These are phyloP conservation scores for Lachnellula occidentalis DNA, from an alignment of 2,329 filamentous ascomycete species.

Conservation along the genomic window DNA sequence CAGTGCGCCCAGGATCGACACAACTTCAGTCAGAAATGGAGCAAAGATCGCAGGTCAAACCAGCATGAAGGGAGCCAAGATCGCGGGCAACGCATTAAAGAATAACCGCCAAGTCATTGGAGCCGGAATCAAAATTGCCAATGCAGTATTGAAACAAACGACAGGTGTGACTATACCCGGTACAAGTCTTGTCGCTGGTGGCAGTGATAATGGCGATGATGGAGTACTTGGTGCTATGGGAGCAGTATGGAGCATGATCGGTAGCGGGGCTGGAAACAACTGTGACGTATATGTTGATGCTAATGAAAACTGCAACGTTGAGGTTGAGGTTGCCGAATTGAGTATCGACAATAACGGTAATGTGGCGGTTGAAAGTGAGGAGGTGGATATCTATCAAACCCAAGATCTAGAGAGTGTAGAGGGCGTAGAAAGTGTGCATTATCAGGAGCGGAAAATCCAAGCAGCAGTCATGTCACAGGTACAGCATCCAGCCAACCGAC, in stretches of 20 bases:
- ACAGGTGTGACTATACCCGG: neutral
- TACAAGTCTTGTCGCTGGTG: neutral
- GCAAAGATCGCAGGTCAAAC: neutral
- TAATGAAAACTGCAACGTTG: neutral
- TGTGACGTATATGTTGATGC: neutral
- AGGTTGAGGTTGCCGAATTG: neutral
- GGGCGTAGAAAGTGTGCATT: neutral
- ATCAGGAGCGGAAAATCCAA: neutral
- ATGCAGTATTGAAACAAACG: neutral
- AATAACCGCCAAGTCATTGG: neutral
- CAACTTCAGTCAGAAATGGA: neutral
- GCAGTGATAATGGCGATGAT: neutral
- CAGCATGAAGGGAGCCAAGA: neutral
- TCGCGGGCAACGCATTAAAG: neutral
- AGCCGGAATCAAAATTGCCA: neutral
- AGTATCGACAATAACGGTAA: neutral
- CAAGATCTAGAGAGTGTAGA: neutral
- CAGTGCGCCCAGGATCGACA: neutral
- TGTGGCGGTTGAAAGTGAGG: neutral
- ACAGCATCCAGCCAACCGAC: no score
- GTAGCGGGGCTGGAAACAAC: neutral
- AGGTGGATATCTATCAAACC: neutral
- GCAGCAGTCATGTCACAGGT: no score
- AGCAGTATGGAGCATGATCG: neutral
- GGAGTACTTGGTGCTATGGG: neutral